Evolutionary conservation across 2,329 filamentous ascomycete species (phyloP), one percentile per base, ranked within the genome.

Genomic region (Pseudogymnoascus sp.): DNA sequence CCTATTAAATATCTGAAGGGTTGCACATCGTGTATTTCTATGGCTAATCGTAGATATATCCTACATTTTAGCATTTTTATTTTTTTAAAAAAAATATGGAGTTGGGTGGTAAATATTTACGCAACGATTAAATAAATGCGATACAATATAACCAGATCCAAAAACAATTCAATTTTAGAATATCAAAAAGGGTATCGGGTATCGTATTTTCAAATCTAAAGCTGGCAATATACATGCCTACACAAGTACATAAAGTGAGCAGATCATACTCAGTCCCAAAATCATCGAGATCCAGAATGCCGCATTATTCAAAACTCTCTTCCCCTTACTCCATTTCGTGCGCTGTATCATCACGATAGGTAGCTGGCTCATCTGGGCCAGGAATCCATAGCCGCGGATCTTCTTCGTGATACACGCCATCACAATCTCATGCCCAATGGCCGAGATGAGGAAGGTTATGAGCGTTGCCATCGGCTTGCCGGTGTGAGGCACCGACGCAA

Each of bases 401-500:
- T 99, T 97, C 80, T 97, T 93, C 27, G 92, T 97, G 73, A 99
- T 97, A 74, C 93, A 97, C 6, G 90, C 92, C 90, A 99, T 96
- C 70, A 99, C 90, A 63, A 99, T 83, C 75, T 99, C 94, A 73
- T 97, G 94, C 13, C 91, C 92, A 21, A 96, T 72, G 36, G 94
- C 91, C 63, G 88, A 92, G 70, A 97, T 89, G 63, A 97, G 77
- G 72, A 99, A 97, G 0, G 94, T 97, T 68, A 96, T 90, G 65
- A 92, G 77, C 27, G 92, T 97, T 27, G 94, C 92, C 62, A 88
- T 80, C 13, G 83, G 81, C 63, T 87, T 85, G 17, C 91, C 92
- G 69, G 95, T 87, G 68, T 88, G 86, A 10, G 87, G 85, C 8
- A 90, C 82, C 10, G 88, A 89, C 1, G 92, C 92, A 63, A 86